phyloP scores from a whole-genome alignment of 2,329 filamentous ascomycete genomes.

The Teratosphaeria zuluensis region DNA sequence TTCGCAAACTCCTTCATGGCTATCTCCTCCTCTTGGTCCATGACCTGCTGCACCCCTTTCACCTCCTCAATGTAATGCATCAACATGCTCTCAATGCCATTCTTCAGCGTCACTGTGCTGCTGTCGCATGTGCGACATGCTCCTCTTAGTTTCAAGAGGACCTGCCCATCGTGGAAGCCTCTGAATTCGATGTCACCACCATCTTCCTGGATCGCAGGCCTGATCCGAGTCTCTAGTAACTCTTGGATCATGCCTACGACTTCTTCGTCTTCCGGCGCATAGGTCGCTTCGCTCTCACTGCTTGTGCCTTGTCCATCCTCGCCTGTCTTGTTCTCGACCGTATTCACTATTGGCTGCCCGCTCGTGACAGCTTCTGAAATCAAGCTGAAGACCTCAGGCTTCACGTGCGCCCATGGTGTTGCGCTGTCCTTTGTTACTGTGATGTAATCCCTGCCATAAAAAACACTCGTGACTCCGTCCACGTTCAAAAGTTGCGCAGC shows the following conservation, averaged over 20 bases:
- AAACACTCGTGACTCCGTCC: conserved; percentile 88
- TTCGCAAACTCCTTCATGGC: conserved; percentile 80
- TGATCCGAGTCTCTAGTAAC: conserved; percentile 84
- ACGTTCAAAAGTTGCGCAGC: conserved; percentile 86
- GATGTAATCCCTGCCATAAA: conserved; percentile 93
- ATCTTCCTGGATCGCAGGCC: conserved; percentile 93
- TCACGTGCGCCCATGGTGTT: conserved; percentile 87
- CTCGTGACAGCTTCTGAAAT: conserved; percentile 88
- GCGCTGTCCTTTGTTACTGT: conserved; percentile 86
- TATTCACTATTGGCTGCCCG: conserved; percentile 71
- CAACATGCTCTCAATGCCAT: conserved; percentile 96
- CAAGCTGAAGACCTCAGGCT: conserved; percentile 87
- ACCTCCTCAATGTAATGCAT: conserved; percentile 90
- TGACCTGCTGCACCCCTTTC: conserved; percentile 78
- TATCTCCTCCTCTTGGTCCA: conserved; percentile 87
- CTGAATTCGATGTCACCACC: conserved; percentile 94
- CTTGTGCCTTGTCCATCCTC: conserved; percentile 39
- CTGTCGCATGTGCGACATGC: conserved; percentile 95
- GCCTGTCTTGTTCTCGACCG: conserved; percentile 49
- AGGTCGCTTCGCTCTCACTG: conserved; percentile 62
- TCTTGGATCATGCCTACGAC: conserved; percentile 99
- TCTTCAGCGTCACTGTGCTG: conserved; percentile 92
- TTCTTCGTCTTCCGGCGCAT: conserved; percentile 85
- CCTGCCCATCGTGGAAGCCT: conserved; percentile 77
- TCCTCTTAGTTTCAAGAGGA: conserved; percentile 63